A percentile compares a stretch with the other conserved stretches of the same genome.
phyloP scores from a whole-genome alignment of 805 yeast species.

The Peterozyma toletana region DNA sequence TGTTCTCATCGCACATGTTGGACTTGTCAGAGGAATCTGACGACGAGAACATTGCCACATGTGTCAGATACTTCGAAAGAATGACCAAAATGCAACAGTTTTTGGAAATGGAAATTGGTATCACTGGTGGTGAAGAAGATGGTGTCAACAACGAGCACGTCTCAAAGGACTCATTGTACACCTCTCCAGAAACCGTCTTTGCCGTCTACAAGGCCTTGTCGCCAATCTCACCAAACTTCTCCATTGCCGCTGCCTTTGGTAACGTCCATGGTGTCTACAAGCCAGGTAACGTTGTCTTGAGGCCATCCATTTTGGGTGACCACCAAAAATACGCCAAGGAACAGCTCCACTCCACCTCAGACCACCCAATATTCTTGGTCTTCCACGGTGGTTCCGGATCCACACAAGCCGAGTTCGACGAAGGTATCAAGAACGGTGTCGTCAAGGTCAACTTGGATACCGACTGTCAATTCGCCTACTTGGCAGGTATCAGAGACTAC shows the following conservation, averaged over 20 bases:
- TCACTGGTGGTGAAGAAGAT: constrained; percentile 99
- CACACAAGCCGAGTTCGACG: constrained; percentile 81
- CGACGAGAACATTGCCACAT: constrained; percentile 89
- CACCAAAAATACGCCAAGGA: constrained; percentile 87
- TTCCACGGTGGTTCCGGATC: constrained; percentile 99
- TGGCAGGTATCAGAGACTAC: constrained; percentile 95
- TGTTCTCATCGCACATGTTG: constrained; percentile 98
- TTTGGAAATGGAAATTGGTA: constrained; percentile 99
- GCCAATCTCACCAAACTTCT: constrained; percentile 94
- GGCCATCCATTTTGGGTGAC: constrained; percentile 89
- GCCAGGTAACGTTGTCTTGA: constrained; percentile 95
- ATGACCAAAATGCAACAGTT: constrained; percentile 93
- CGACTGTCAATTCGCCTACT: constrained; percentile 98
- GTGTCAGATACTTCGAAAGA: constrained; percentile 92
- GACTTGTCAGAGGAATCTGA: constrained; percentile 96
- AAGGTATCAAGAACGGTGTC: constrained; percentile 89
- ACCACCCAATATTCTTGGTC: constrained; percentile 85
- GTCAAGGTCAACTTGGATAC: constrained; percentile 99
- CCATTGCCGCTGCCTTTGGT: constrained; percentile 99
- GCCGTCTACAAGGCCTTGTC: constrained; percentile 84
- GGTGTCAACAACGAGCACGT: constrained; percentile 99
- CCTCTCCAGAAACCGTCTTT: constrained; percentile 91
- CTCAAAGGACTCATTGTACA: constrained; percentile 80
- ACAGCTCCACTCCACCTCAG: constrained; percentile 44
- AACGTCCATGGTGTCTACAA: constrained; percentile 99